Evolutionary conservation across 2,329 filamentous ascomycete genomes (phyloP).

Genomic region (Drechslerella stenobrocha): DNA sequence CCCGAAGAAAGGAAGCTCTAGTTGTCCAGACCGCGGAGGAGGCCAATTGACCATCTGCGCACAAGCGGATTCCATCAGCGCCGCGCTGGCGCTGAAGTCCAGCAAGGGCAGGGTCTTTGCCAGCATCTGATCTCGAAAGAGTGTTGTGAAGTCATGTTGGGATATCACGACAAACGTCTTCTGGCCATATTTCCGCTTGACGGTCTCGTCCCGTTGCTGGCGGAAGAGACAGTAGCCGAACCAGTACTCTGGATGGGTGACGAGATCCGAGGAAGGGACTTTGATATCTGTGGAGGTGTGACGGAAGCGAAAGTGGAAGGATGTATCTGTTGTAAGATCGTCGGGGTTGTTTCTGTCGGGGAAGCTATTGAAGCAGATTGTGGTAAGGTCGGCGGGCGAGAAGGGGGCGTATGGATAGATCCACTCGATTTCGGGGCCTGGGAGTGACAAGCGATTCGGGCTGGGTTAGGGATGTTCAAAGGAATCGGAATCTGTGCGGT

Average conservation of each 20-base stretch:
- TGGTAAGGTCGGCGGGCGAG: slow-evolving; percentile 52
- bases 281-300: slow-evolving; percentile 52
- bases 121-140: slow-evolving; percentile 51
- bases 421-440: slow-evolving; percentile 53
- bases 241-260: slow-evolving; percentile 52
- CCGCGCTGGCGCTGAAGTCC: slow-evolving; percentile 52
- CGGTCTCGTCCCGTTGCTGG: slow-evolving; percentile 52
- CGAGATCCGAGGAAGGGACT: slow-evolving; percentile 48
- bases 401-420: slow-evolving; percentile 53
- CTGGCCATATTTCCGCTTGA: slow-evolving; percentile 53
- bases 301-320: slow-evolving; percentile 53
- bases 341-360: slow-evolving; percentile 53
- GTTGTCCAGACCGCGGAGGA: slow-evolving; percentile 50
- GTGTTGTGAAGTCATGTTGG: slow-evolving; percentile 52
- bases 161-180: slow-evolving; percentile 53
- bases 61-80: slow-evolving; percentile 53
- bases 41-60: slow-evolving; percentile 53
- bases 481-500: neutral
- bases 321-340: slow-evolving; percentile 50
- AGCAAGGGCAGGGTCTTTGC: slow-evolving; percentile 52
- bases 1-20: slow-evolving; percentile 53
- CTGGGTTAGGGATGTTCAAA: slow-evolving; percentile 1
- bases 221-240: slow-evolving; percentile 53
- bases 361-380: slow-evolving; percentile 54
- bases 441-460: neutral